Evolutionary conservation across 169 alveolate species (phyloP).

Genomic region (Babesia caballi): DNA sequence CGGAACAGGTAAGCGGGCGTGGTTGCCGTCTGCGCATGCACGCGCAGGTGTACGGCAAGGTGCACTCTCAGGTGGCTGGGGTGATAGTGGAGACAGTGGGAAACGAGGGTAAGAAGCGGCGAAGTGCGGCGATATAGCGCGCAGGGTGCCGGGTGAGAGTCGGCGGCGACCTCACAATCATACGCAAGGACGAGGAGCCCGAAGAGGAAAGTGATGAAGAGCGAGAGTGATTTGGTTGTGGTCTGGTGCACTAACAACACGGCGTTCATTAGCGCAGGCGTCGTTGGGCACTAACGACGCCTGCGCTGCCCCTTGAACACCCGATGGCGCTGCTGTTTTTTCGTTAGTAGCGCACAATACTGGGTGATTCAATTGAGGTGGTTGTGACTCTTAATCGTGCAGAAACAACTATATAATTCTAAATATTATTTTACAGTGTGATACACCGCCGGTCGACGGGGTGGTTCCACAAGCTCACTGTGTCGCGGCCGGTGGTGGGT

Average conservation of each 20-base stretch:
- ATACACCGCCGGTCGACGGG: too few species aligned
- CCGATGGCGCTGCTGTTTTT: too few species aligned
- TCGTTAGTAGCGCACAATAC: too few species aligned
- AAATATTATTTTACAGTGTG: too few species aligned
- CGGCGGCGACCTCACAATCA: constrained; percentile 36
- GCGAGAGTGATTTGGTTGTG: background rate
- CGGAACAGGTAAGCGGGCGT: constrained; percentile 40
- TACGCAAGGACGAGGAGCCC: background rate
- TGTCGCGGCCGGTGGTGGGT: too few species aligned
- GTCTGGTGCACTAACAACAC: background rate
- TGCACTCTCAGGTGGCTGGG: constrained; percentile 58
- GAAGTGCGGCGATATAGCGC: background rate
- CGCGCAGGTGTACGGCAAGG: constrained; percentile 42
- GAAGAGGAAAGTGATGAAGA: constrained; percentile 18
- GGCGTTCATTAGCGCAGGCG: too few species aligned
- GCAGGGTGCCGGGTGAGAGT: constrained; percentile 37
- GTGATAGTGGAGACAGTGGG: constrained; percentile 39
- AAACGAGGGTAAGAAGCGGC: constrained; percentile 24
- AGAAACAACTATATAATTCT: too few species aligned
- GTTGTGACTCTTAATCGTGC: too few species aligned
- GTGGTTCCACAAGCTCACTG: too few species aligned
- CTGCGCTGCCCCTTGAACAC: too few species aligned
- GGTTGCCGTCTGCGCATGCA: background rate
- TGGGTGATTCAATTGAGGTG: too few species aligned
- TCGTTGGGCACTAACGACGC: too few species aligned